Conservation (phyloP, 768 basidiomycete genomes). For the Lentinula guzmanii region DNA sequence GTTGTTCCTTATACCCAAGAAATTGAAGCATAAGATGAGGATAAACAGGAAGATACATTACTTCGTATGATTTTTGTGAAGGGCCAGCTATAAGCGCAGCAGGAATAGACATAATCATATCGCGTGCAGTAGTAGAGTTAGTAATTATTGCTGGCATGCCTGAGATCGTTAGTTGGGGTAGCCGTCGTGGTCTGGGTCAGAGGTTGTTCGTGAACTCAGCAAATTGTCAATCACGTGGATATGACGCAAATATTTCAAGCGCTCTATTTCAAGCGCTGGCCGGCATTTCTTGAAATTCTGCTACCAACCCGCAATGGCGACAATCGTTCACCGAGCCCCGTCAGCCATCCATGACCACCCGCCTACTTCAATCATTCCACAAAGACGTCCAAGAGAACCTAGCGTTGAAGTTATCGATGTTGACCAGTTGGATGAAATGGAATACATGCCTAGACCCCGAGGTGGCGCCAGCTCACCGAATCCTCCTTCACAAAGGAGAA, state of each 20-base stretch:
- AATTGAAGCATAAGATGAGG: background rate
- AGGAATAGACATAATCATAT: conserved; percentile 1
- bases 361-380: background rate
- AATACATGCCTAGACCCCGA: background rate
- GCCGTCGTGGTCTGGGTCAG: background rate
- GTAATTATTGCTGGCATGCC: background rate
- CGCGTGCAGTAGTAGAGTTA: background rate
- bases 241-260: background rate
- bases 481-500: conserved; percentile 2
- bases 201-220: background rate
- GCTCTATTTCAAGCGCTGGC: background rate
- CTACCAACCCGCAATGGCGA: background rate
- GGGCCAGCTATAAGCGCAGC: conserved; percentile 1
- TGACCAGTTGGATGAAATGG: conserved; percentile 3
- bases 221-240: background rate
- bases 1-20: background rate
- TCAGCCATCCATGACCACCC: conserved; percentile 1
- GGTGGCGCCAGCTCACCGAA: background rate
- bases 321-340: background rate
- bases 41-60: background rate
- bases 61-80: conserved; percentile 5
- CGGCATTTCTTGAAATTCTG: background rate
- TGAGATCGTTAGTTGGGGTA: background rate
- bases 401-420: conserved; percentile 6
- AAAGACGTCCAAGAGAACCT: background rate